Conservation (phyloP, 345 rosid species). For the Kernera saxatilis region DNA sequence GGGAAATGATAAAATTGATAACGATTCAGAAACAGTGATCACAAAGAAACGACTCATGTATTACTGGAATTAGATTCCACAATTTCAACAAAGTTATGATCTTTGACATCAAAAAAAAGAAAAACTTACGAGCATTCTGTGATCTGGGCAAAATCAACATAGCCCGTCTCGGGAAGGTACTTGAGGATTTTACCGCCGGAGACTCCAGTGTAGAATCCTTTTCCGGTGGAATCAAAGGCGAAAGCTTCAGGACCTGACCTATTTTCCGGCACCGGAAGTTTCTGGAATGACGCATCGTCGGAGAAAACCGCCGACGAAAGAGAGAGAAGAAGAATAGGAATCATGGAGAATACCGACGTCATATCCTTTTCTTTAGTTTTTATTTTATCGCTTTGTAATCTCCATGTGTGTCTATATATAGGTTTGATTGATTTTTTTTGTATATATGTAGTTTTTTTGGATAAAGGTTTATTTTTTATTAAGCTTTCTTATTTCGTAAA, state of each 20-base stretch:
- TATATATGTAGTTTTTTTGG: neutral
- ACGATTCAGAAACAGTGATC: neutral
- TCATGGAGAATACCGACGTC: neutral
- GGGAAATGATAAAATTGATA: neutral
- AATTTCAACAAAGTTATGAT: neutral
- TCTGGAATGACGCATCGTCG: slow-evolving; percentile 12
- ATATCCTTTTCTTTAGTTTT: neutral
- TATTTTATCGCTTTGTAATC: neutral
- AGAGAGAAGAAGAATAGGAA: slow-evolving; percentile 6
- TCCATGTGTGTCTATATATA: neutral
- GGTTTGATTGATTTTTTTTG: neutral
- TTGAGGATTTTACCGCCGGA: slow-evolving; percentile 40
- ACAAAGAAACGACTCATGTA: neutral
- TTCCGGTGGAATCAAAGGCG: slow-evolving; percentile 31
- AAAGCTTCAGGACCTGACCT: slow-evolving; percentile 32
- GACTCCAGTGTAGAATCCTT: slow-evolving; percentile 41
- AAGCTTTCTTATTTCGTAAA: neutral
- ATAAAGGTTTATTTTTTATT: too few relatives aligned
- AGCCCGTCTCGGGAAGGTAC: slow-evolving; percentile 27
- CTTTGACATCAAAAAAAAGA: neutral
- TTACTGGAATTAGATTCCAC: neutral
- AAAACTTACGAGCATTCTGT: slow-evolving; percentile 19
- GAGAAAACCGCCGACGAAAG: slow-evolving; percentile 17
- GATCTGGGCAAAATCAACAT: slow-evolving; percentile 26
- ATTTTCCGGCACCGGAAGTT: slow-evolving; percentile 26